Evolutionary conservation across 108 stramenopile species (phyloP).

Genomic region (Conticribra guillardii): DNA sequence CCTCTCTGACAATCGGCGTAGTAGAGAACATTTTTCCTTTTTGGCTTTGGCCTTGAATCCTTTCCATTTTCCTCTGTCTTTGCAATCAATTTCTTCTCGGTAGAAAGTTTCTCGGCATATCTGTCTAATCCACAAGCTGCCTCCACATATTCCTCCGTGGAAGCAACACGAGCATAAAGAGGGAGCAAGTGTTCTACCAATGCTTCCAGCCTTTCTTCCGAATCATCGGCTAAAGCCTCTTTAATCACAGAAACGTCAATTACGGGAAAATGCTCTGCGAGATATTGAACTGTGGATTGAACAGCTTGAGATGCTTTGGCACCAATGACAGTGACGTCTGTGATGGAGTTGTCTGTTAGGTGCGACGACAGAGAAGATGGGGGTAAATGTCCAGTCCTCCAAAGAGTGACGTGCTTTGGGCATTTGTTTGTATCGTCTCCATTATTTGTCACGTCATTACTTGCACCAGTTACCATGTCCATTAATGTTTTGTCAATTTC

Average conservation of each 20-base stretch:
- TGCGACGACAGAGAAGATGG: neutral
- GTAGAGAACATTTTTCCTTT: constrained; percentile 20
- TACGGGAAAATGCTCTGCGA: constrained; percentile 38
- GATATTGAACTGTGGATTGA: constrained; percentile 37
- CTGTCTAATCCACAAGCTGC: constrained; percentile 10
- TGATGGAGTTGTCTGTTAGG: constrained; percentile 7
- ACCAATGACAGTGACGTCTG: constrained; percentile 24
- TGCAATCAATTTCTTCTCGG: neutral
- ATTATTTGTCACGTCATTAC: neutral
- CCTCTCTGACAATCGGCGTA: constrained; percentile 44
- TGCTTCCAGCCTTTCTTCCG: constrained; percentile 30
- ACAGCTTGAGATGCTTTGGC: constrained; percentile 41
- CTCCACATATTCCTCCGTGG: constrained; percentile 47
- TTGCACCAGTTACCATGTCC: neutral
- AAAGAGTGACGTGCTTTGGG: neutral
- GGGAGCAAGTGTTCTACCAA: constrained; percentile 41
- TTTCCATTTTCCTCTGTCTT: neutral
- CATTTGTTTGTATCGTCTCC: neutral
- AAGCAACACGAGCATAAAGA: constrained; percentile 31
- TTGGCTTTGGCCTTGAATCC: neutral
- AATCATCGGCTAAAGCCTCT: constrained; percentile 47
- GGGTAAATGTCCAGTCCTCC: constrained; percentile 5
- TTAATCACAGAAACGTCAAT: constrained; percentile 33
- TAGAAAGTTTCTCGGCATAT: constrained; percentile 1
- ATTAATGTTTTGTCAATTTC: constrained; percentile 26